These are phyloP conservation scores for Parastagonospora avenae DNA, from an alignment of 2,329 filamentous ascomycete genomes.

Conservation along the genomic window DNA sequence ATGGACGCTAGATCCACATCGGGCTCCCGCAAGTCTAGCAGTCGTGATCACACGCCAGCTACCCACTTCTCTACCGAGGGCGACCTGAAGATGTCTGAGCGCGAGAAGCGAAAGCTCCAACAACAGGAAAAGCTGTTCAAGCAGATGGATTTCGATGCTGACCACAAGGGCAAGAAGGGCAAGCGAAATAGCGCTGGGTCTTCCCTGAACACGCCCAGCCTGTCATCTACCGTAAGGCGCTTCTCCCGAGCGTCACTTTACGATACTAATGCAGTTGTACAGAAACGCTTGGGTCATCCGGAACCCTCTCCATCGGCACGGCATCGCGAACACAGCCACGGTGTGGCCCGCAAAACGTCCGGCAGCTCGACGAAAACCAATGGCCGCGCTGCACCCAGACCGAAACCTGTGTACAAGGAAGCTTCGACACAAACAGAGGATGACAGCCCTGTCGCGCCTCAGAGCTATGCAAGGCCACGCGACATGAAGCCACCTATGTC, in stretches of 20 bases:
- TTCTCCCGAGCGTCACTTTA: slow-evolving; percentile 13
- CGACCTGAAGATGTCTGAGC: slow-evolving; percentile 61
- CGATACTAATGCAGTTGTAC: slow-evolving; percentile 26
- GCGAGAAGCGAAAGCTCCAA: slow-evolving; percentile 67
- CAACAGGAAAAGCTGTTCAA: slow-evolving; percentile 67
- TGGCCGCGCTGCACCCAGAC: slow-evolving; percentile 30
- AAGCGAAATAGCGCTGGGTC: slow-evolving; percentile 63
- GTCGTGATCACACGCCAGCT: slow-evolving; percentile 66
- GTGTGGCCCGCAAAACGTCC: slow-evolving; percentile 42
- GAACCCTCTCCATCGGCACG: slow-evolving; percentile 44
- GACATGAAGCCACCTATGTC: slow-evolving; percentile 40
- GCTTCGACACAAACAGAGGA: slow-evolving; percentile 42
- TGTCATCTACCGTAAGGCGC: slow-evolving; percentile 49
- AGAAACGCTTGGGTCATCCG: slow-evolving; percentile 45
- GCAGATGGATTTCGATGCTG: slow-evolving; percentile 63
- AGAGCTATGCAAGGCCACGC: slow-evolving; percentile 17
- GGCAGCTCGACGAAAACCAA: slow-evolving; percentile 49
- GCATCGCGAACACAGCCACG: slow-evolving; percentile 42
- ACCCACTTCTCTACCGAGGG: slow-evolving; percentile 55
- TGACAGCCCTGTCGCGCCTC: slow-evolving; percentile 12
- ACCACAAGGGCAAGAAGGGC: slow-evolving; percentile 58
- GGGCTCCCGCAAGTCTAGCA: slow-evolving; percentile 61
- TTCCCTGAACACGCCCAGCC: slow-evolving; percentile 56
- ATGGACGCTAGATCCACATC: slow-evolving; percentile 62
- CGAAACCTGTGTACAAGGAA: slow-evolving; percentile 41